Evolutionary conservation across 495 filamentous ascomycete species (phyloP).

Genomic region (Hypoxylon trugodes): DNA sequence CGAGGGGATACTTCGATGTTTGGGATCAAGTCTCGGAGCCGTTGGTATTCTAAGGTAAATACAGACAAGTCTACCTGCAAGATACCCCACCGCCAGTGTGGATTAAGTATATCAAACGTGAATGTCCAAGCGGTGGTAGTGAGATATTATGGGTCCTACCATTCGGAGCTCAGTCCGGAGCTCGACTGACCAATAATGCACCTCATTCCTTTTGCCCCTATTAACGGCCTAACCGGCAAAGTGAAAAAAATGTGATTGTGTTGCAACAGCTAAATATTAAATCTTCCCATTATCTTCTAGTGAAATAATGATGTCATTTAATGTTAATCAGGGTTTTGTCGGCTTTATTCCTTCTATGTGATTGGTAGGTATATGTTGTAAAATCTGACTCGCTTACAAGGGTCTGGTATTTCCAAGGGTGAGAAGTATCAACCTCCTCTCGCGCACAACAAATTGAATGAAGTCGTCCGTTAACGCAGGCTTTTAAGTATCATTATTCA

Average conservation of each 20-base stretch:
- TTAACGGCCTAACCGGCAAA: neutral
- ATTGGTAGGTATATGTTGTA: conserved; percentile 1
- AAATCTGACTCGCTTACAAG: neutral
- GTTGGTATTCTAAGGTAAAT: neutral
- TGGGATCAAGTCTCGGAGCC: neutral
- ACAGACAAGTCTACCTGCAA: neutral
- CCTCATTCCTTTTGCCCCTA: neutral
- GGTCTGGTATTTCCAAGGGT: neutral
- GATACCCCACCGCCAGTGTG: conserved; percentile 12
- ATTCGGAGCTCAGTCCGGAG: conserved; percentile 11
- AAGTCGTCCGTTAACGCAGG: neutral
- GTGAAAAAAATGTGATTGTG: neutral
- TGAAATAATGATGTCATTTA: conserved; percentile 25
- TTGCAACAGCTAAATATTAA: neutral
- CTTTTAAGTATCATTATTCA: neutral
- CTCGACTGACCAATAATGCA: conserved; percentile 8
- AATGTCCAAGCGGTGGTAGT: neutral
- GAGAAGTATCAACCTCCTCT: conserved; percentile 1
- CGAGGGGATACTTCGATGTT: neutral
- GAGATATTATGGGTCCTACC: conserved; percentile 1
- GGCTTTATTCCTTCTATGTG: neutral
- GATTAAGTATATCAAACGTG: conserved; percentile 15
- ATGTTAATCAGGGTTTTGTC: conserved; percentile 4
- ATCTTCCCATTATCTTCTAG: neutral
- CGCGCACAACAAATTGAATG: conserved; percentile 1